Base-by-base conservation (phyloP, 306 rosid genomes). In the Oemleria cerasiformis region DNA sequence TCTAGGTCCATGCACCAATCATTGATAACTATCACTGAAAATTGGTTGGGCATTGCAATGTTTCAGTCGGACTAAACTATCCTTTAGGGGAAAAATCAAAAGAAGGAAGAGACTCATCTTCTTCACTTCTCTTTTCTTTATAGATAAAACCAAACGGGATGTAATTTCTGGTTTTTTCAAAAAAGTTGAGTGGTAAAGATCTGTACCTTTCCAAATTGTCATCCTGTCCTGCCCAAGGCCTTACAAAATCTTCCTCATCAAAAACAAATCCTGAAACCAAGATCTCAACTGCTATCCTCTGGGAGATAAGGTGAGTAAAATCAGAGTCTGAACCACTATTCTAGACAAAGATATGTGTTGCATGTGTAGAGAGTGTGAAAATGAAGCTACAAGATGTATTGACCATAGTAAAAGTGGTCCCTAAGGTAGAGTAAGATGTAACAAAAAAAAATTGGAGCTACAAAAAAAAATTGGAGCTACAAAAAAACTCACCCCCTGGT, bases 251-350 rank as follows among this genome's bases (percentile, higher is more conserved):
- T 57, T 82, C 80, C 88, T 83, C 85, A 55, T 83, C 70, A 62
- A 93, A 91, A 53, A 84, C 94, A 77, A 88, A 85, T 73, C 98
- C 98, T 5, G 98, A 88, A 78, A 93, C 78, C 75, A 81, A 77
- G 78, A 93, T 91, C 79, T 80, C 95, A 65, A 93, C 97, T 38
- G 94, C 91, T 51, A 93, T 87, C 77, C 82, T 84, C 96, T 93
- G 96, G 76, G 65, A 79, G 67, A 67, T 40, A 55, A 74, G 1
- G 50, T 0, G 40, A 53, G 39, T 54, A 64, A 40, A 68, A 67
- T 57, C 50, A 43, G 20, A 73, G 54, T 51, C 7, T 66, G 47
- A 19, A 70, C 20, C 20, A 19, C 4, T 38, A 69, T 61, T 25
- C 4, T 11, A 44, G 10, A 44, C 14, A 25, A 39, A 63, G 0